These are phyloP conservation scores for Apiospora arundinis DNA, from an alignment of 2,329 filamentous ascomycete genomes.

Conservation along the genomic window DNA sequence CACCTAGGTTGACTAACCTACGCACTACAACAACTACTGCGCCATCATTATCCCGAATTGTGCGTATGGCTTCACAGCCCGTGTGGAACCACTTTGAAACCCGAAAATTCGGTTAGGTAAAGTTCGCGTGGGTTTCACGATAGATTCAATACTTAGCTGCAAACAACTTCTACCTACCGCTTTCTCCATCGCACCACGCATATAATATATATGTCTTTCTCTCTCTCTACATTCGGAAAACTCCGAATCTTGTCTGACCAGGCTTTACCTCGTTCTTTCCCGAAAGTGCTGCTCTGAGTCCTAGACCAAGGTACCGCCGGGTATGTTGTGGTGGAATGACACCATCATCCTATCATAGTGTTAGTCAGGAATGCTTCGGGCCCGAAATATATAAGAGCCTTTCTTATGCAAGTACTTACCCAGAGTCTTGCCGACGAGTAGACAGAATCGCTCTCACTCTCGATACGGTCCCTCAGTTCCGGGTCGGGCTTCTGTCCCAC, in stretches of 20 bases:
- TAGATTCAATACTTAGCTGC: not conserved
- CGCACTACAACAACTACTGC: not conserved
- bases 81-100: not conserved
- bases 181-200: not conserved
- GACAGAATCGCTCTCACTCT: conserved; percentile 85
- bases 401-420: conserved; percentile 55
- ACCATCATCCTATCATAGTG: conserved; percentile 68
- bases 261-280: conserved; percentile 68
- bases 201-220: not conserved
- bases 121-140: not conserved
- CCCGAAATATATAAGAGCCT: conserved; percentile 22
- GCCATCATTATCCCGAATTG: not conserved
- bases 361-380: not conserved
- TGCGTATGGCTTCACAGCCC: not conserved
- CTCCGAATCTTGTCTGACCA: conserved; percentile 74
- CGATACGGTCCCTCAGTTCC: conserved; percentile 82
- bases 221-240: conserved; percentile 74
- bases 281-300: conserved; percentile 73
- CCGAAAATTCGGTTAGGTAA: not conserved
- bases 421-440: conserved; percentile 90
- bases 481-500: conserved; percentile 86
- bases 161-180: not conserved
- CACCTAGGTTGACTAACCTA: not conserved
- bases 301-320: conserved; percentile 72
- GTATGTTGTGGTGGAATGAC: conserved; percentile 82